These are phyloP conservation scores for Nemania diffusa DNA, from an alignment of 2,329 filamentous ascomycete species.

Conservation along the genomic window DNA sequence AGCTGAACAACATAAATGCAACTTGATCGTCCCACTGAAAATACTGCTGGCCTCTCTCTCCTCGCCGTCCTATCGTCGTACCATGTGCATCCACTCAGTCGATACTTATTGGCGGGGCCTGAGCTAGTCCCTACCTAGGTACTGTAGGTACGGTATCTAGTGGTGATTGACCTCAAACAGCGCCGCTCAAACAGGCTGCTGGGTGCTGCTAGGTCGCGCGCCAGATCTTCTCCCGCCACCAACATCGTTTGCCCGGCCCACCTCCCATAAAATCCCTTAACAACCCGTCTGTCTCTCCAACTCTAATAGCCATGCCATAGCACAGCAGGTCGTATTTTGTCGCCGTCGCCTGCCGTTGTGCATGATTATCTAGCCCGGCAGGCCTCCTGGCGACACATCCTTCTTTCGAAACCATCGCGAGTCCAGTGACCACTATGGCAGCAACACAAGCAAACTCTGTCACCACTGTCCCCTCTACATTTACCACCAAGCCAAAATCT, in stretches of 20 bases:
- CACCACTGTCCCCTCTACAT: slow-evolving; percentile 39
- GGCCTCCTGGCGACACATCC: slow-evolving; percentile 34
- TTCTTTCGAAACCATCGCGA: slow-evolving; percentile 14
- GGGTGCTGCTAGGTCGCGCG: neutral
- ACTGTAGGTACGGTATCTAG: too few species aligned
- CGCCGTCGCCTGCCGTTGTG: slow-evolving; percentile 42
- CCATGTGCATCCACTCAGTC: slow-evolving; percentile 42
- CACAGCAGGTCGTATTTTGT: slow-evolving; percentile 38
- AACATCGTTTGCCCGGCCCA: slow-evolving; percentile 26
- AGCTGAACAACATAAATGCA: slow-evolving; percentile 30
- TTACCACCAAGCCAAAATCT: slow-evolving; percentile 41
- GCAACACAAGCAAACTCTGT: slow-evolving; percentile 40
- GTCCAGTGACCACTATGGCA: slow-evolving; percentile 42
- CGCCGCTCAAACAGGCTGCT: neutral
- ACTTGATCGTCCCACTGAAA: slow-evolving; percentile 36
- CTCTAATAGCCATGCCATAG: slow-evolving; percentile 38
- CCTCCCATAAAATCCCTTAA: slow-evolving; percentile 32
- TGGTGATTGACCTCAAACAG: too few species aligned
- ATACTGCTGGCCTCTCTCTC: slow-evolving; percentile 30
- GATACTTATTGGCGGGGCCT: slow-evolving; percentile 38
- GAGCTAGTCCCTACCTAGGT: slow-evolving; percentile 5
- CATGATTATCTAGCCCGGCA: slow-evolving; percentile 37
- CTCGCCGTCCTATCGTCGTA: slow-evolving; percentile 13
- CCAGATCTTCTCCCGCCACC: slow-evolving; percentile 21
- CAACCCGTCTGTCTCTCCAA: slow-evolving; percentile 21